These are phyloP conservation scores for Dryas alaskensis DNA, from an alignment of 306 rosid species.

Conservation along the genomic window DNA sequence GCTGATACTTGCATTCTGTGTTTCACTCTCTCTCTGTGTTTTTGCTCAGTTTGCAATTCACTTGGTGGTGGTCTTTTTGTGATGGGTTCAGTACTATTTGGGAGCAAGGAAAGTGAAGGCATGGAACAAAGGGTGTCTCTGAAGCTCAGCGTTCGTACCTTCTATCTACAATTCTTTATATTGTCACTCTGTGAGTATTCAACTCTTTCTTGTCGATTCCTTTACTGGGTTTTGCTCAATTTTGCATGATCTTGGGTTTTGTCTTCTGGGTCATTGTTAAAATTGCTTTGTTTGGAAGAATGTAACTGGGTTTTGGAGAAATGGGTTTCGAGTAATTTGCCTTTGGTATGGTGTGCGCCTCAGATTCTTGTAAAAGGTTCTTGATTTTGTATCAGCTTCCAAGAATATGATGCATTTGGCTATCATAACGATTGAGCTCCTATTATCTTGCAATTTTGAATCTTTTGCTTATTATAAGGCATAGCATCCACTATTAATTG, in stretches of 20 bases:
- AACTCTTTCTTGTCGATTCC: not conserved
- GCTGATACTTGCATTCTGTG: conserved; percentile 17
- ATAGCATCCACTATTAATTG: not conserved
- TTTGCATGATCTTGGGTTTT: conserved; percentile 37
- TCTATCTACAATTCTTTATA: conserved; percentile 28
- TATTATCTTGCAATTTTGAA: not conserved
- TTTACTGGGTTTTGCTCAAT: conserved; percentile 25
- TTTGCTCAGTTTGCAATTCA: not conserved
- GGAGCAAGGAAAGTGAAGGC: conserved; percentile 20
- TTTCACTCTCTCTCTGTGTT: not conserved
- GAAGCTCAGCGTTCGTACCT: conserved; percentile 23
- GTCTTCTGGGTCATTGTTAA: conserved; percentile 3
- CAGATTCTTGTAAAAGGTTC: not conserved
- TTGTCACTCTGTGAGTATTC: conserved; percentile 52
- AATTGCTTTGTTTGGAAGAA: conserved; percentile 9
- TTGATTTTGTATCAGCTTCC: not conserved
- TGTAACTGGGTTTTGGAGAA: conserved; percentile 14
- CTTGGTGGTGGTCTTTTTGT: not conserved
- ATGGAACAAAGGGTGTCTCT: conserved; percentile 38
- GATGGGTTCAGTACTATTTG: conserved; percentile 12
- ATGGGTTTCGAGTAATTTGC: not conserved
- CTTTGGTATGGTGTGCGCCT: no score
- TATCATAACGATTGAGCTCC: not conserved
- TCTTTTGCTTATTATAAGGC: not conserved
- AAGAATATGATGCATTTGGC: conserved; percentile 3